Base-by-base conservation (phyloP, 2,329 filamentous ascomycete genomes). In the Cyphellophora attinorum region DNA sequence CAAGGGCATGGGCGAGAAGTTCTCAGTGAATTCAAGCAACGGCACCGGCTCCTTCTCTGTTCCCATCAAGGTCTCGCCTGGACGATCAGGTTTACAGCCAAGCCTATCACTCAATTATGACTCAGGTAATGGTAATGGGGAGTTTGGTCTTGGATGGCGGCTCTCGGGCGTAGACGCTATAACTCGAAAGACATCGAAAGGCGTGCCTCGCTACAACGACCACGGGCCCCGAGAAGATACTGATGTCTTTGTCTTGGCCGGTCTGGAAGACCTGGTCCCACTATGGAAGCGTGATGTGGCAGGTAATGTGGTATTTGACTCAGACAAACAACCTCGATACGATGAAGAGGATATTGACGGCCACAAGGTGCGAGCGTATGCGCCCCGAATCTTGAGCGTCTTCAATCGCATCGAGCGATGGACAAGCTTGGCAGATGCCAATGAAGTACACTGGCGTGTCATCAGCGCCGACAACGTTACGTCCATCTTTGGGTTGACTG, bases 141-240 rank as follows among this genome's bases (percentile, higher is more conserved):
- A 35, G 1, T 55, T 53, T 41, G 54, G 54, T 3, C 11, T 55
- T 4, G 54, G 54, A 5, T 57, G 54, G 54, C n/a, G 38, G 2
- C 17, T 56, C 1, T 33, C 33, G 3, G n/a, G n/a, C n/a, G n/a
- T 25, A 8, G 8, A 8, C 21, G 29, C 29, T 3, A 48, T 57
- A 27, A 29, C 36, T 2, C 29, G 54, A 3, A 53, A 51, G 35
- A 57, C 53, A 2, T 23, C 28, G 14, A 43, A 46, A 31, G 43
- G 41, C 5, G 11, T 56, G 2, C 54, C 54, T 6, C 29, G 16
- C 5, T 56, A 56, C 28, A 35, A 44, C 18, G 46, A 46, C 10
- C 38, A 46, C 4, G 21, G 8, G 8, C 8, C 8, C 21, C 21
- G 8, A n/a, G 8, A 8, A 8, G 8, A n/a, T n/a, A n/a, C 6